Evolutionary conservation across 306 rosid species (phyloP).

Genomic region (Pyrus betulifolia): DNA sequence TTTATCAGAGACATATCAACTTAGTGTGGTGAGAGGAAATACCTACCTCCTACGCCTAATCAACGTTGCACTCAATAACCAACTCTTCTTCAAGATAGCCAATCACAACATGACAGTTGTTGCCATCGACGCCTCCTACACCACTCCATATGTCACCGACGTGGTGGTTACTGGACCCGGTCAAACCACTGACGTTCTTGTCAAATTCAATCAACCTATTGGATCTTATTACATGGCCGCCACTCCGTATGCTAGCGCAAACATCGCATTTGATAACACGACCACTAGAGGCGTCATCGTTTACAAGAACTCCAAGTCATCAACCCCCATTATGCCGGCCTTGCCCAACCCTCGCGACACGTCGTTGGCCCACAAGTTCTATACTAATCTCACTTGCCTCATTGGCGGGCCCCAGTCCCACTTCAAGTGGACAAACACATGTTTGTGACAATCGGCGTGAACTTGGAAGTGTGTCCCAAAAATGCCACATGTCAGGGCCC

Average conservation of each 20-base stretch:
- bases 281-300: constrained; percentile 32
- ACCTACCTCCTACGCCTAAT: constrained; percentile 49
- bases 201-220: constrained; percentile 22
- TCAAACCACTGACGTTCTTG: constrained; percentile 54
- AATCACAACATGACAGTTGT: constrained; percentile 57
- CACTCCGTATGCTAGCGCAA: constrained; percentile 12
- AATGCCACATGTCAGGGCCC: too few relatives aligned
- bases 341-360: constrained; percentile 40
- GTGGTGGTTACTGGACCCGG: constrained; percentile 44
- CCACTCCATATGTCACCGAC: constrained; percentile 33
- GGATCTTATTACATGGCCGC: constrained; percentile 68
- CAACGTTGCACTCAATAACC: constrained; percentile 57
- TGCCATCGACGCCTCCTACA: constrained; percentile 58
- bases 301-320: constrained; percentile 18
- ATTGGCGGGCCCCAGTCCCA: constrained; percentile 35
- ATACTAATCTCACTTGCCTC: constrained; percentile 30
- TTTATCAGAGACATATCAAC: constrained; percentile 22
- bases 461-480: constrained; percentile 12
- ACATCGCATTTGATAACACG: not conserved
- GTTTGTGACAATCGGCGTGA: constrained; percentile 43
- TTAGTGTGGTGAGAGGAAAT: constrained; percentile 38
- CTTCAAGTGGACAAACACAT: constrained; percentile 38
- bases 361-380: constrained; percentile 40
- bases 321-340: constrained; percentile 34
- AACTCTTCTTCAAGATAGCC: constrained; percentile 58